A percentile compares a stretch with the other conserved stretches of the same genome.
phyloP scores from a whole-genome alignment of 805 yeast species.

The Candida ulmi region DNA sequence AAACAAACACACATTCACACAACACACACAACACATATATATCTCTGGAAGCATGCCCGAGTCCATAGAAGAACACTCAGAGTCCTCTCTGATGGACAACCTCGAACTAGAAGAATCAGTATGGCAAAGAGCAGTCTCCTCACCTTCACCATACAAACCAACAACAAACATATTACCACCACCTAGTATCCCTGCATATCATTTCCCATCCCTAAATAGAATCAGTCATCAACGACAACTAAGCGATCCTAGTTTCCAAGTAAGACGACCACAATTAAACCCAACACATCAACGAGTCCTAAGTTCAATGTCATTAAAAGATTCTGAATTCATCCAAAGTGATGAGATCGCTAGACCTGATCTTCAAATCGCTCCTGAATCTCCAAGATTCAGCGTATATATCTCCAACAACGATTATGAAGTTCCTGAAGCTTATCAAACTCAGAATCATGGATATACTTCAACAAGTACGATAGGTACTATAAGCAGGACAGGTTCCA shows the following conservation, averaged over 20 bases:
- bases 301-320: not conserved
- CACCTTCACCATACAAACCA: conserved; percentile 2
- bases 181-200: conserved; percentile 10
- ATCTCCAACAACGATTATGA: conserved; percentile 11
- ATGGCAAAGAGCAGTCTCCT: conserved; percentile 8
- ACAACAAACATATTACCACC: not conserved
- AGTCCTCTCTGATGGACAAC: not conserved
- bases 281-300: not conserved
- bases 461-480: not conserved
- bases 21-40: no score
- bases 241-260: not conserved
- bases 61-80: not conserved
- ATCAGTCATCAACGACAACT: not conserved
- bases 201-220: conserved; percentile 12
- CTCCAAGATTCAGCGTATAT: conserved; percentile 6
- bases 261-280: no score
- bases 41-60: no score
- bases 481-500: not conserved
- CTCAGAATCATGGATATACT: not conserved
- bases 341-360: not conserved
- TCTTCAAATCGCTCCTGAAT: not conserved
- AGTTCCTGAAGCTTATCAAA: conserved; percentile 4
- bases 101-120: conserved; percentile 8
- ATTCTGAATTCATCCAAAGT: not conserved
- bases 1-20: no score